Conservation (phyloP, 768 basidiomycete genomes). For the Trametes punicea region DNA sequence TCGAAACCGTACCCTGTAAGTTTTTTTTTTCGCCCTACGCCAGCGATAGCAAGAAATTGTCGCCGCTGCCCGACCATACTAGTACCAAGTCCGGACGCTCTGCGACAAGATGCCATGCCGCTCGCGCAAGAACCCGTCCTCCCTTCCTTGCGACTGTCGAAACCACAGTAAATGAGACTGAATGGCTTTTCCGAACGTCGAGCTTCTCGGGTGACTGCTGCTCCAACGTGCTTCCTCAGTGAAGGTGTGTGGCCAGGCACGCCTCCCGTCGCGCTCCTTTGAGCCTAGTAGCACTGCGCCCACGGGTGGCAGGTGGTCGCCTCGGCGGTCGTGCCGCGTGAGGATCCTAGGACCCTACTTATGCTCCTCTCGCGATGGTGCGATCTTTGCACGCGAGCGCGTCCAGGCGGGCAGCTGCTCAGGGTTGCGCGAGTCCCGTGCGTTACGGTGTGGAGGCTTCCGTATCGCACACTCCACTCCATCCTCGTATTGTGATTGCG, state of each 20-base stretch:
- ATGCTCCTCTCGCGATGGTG: background rate
- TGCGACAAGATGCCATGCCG: too few species aligned
- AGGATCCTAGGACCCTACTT: background rate
- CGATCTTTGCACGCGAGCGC: background rate
- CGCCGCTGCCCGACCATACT: background rate
- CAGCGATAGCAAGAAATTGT: background rate
- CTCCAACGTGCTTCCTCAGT: background rate
- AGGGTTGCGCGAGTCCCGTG: background rate
- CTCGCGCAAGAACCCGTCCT: too few species aligned
- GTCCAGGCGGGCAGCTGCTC: background rate
- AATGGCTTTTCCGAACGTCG: constrained; percentile 3
- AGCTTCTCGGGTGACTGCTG: background rate
- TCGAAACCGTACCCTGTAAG: constrained; percentile 14
- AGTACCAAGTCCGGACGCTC: too few species aligned
- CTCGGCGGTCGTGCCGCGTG: constrained; percentile 7
- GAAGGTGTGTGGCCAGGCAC: constrained; percentile 10
- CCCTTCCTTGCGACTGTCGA: background rate
- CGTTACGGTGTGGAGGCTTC: background rate
- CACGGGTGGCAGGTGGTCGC: constrained; percentile 1
- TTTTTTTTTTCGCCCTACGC: constrained; percentile 1
- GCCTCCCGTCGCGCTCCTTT: constrained; percentile 1
- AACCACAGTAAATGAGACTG: background rate
- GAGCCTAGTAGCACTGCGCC: constrained; percentile 7
- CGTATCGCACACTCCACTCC: background rate
- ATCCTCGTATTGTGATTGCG: background rate